A percentile compares a stretch with the other conserved stretches of the same genome.
These are phyloP conservation scores for Filobasidium wieringae DNA, from an alignment of 768 basidiomycete species.

Conservation along the genomic window DNA sequence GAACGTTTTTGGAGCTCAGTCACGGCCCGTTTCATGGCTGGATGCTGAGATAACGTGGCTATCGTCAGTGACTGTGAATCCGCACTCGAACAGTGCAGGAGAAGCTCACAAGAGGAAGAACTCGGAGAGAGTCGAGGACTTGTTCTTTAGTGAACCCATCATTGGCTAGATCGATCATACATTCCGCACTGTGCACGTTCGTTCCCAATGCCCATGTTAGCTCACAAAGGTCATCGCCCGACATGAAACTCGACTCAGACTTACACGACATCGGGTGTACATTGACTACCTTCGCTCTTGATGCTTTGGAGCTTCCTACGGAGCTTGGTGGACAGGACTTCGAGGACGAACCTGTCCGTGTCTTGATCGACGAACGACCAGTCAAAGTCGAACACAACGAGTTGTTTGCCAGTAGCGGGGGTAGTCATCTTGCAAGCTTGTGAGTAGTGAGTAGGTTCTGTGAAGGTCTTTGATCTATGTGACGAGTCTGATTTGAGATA, in stretches of 20 bases:
- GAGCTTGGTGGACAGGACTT: slow-evolving; percentile 67
- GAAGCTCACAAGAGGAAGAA: slow-evolving; percentile 69
- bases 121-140: slow-evolving; percentile 63
- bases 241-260: slow-evolving; percentile 18
- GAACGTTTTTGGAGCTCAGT: slow-evolving; percentile 55
- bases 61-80: neutral
- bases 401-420: slow-evolving; percentile 52
- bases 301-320: slow-evolving; percentile 66
- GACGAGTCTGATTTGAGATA: no score
- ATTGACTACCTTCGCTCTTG: slow-evolving; percentile 53
- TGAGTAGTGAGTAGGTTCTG: no score
- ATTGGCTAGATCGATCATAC: slow-evolving; percentile 57
- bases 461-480: no score
- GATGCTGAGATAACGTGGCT: slow-evolving; percentile 54
- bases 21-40: slow-evolving; percentile 90
- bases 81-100: neutral
- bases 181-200: slow-evolving; percentile 45
- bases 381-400: slow-evolving; percentile 93
- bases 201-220: neutral
- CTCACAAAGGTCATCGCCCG: neutral
- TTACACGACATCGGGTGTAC: slow-evolving; percentile 85
- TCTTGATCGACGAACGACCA: slow-evolving; percentile 83
- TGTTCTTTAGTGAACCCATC: slow-evolving; percentile 59
- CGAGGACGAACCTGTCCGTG: slow-evolving; percentile 73
- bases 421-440: no score